phyloP scores from a whole-genome alignment of 2,329 filamentous ascomycete species.

The Fusarium nanum region DNA sequence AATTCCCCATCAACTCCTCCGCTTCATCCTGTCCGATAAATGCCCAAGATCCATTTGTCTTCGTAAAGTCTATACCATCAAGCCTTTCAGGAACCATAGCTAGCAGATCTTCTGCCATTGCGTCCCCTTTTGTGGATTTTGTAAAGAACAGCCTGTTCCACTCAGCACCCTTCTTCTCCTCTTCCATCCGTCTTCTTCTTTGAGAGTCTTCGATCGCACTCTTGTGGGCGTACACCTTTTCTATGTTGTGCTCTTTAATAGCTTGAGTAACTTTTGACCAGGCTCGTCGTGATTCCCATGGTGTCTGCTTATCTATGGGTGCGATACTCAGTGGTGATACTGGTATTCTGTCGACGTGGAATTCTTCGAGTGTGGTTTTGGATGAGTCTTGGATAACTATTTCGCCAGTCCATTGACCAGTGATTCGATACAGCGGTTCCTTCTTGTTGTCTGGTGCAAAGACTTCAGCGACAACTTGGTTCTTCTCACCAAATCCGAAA shows the following conservation, averaged over 20 bases:
- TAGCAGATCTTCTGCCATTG: not conserved
- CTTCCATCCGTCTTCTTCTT: slow-evolving; percentile 76
- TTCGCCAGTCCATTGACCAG: slow-evolving; percentile 3
- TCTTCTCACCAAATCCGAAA: slow-evolving; percentile 17
- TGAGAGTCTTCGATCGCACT: slow-evolving; percentile 85
- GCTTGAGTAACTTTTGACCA: slow-evolving; percentile 82
- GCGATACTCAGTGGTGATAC: not conserved
- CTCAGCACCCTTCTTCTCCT: slow-evolving; percentile 62
- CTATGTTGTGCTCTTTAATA: slow-evolving; percentile 78
- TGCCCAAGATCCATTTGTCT: slow-evolving; percentile 8
- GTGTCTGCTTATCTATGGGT: slow-evolving; percentile 75
- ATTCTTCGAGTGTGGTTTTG: not conserved
- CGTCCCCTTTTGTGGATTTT: slow-evolving; percentile 1
- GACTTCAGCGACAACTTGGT: slow-evolving; percentile 9
- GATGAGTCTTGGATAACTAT: slow-evolving; percentile 7
- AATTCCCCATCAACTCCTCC: not conserved
- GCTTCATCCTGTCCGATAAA: slow-evolving; percentile 11
- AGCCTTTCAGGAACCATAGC: not conserved
- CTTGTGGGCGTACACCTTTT: slow-evolving; percentile 77
- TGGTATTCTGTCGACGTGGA: slow-evolving; percentile 14
- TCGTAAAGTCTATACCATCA: not conserved
- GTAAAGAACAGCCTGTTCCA: slow-evolving; percentile 37
- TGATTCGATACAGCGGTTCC: slow-evolving; percentile 8
- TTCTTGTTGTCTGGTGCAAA: slow-evolving; percentile 8
- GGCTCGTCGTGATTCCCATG: slow-evolving; percentile 82